Base-by-base conservation (phyloP, 2,329 filamentous ascomycete species). In the Aplosporella prunicola region DNA sequence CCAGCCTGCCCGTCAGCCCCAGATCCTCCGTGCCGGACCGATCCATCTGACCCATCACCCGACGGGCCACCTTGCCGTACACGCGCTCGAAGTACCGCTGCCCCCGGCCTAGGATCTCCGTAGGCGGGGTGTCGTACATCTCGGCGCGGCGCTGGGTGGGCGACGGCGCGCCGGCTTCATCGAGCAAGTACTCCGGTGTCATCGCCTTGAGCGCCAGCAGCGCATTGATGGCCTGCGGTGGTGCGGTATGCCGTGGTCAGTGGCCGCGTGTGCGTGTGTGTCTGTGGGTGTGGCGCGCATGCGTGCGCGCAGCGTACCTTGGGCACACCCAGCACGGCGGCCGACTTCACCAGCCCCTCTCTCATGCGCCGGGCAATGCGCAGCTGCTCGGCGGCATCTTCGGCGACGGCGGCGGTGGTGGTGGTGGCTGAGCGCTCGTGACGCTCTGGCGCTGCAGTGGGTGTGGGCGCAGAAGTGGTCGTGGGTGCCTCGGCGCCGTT, bases 1-100 rank as follows among this genome's bases (percentile, higher is more conserved):
- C 58, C 32, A 73, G 52, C 10, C 66, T 56, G 1, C 66, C 68
- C 2, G 61, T 57, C 32, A 69, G 48, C 1, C 66, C 67, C 4
- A 74, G 52, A 46, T 73, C 69, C 39, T 69, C 64, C 5, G 67
- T 69, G 8, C 69, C 69, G 7, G 58, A 68, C 26, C 52, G 52
- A 44, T 69, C 63, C 61, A 73, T 64, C 35, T 68, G 62, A 0
- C 58, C 52, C 62, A 68, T 68, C 35, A 71, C 60, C 9, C 65
- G 55, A 42, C 52, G 54, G 6, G 64, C 55, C n/a, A 72, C 56
- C 42, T 69, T 69, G 45, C 67, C 68, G 47, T 73, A 73, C 16
- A 71, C 49, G 15, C 48, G 55, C 38, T 68, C 56, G 47, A 71
- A 74, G 51, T 71, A 71, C 13, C 17, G 41, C 34, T 62, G 58